Evolutionary conservation across 495 filamentous ascomycete genomes (phyloP).

Genomic region (Cenococcum geophilum): DNA sequence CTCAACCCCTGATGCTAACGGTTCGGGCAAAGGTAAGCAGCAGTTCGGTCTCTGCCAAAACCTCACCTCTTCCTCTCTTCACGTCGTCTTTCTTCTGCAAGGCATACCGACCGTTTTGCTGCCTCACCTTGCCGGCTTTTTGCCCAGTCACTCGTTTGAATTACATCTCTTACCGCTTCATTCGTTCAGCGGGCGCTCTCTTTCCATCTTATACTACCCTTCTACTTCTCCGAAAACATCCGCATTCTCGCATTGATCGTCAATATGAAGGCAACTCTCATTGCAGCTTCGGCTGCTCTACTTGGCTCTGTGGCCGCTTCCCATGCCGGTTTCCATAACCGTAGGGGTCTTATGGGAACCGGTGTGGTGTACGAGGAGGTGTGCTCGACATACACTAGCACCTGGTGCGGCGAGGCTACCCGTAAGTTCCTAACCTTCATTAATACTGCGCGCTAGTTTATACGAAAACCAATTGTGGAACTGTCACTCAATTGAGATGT

Average conservation of each 20-base stretch:
- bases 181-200: slow-evolving; percentile 94
- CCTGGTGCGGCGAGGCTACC: slow-evolving; percentile 34
- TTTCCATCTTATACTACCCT: slow-evolving; percentile 12
- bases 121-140: slow-evolving; percentile 23
- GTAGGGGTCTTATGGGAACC: slow-evolving; percentile 34
- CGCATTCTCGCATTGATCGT: slow-evolving; percentile 33
- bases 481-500: no score
- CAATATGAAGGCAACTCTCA: slow-evolving; percentile 62
- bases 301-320: slow-evolving; percentile 57
- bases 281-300: slow-evolving; percentile 60
- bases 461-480: no score
- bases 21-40: neutral
- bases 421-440: slow-evolving; percentile 8
- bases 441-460: neutral
- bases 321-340: slow-evolving; percentile 55
- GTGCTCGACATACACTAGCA: slow-evolving; percentile 65
- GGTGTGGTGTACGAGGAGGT: slow-evolving; percentile 28
- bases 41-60: slow-evolving; percentile 20
- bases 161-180: slow-evolving; percentile 72
- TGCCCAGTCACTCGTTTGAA: slow-evolving; percentile 33
- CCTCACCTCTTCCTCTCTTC: slow-evolving; percentile 8
- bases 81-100: slow-evolving; percentile 20
- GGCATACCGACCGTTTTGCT: slow-evolving; percentile 18
- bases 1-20: slow-evolving; percentile 4
- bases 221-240: slow-evolving; percentile 7